A percentile compares a stretch with the other conserved stretches of the same genome.
phyloP scores from a whole-genome alignment of 23 red algal genomes.

The Agarophyton chilense region DNA sequence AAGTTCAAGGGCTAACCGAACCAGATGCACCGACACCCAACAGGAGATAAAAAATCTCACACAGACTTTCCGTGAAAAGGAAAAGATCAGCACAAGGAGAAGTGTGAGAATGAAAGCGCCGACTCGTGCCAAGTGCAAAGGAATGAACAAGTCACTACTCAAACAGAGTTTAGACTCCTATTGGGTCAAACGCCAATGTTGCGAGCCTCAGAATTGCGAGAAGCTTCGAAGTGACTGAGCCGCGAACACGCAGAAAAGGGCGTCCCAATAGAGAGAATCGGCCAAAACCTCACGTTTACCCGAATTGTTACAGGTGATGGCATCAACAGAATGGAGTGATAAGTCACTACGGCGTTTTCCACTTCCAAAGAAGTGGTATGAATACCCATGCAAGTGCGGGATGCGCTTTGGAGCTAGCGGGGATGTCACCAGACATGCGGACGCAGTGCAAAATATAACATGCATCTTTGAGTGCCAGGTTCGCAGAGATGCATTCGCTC shows the following conservation, averaged over 20 bases:
- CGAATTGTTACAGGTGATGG: neutral
- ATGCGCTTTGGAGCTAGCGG: constrained; percentile 22
- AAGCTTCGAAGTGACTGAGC: neutral
- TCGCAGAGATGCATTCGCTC: neutral
- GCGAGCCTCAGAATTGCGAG: neutral
- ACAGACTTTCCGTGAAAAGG: no score
- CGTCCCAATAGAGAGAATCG: neutral
- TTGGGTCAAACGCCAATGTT: neutral
- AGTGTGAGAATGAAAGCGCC: no score
- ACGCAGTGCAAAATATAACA: constrained; percentile 4
- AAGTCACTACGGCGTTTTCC: constrained; percentile 7
- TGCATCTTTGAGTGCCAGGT: constrained; percentile 1
- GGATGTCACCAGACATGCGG: constrained; percentile 30
- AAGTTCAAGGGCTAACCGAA: no score
- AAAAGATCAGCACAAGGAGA: no score
- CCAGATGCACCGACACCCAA: no score
- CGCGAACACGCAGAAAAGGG: neutral
- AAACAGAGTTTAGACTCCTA: no score
- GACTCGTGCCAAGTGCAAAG: no score
- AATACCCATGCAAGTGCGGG: neutral
- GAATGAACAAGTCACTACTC: no score
- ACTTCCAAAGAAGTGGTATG: neutral
- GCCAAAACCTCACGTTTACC: neutral
- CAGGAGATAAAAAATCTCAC: no score
- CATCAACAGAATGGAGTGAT: constrained; percentile 7